Base-by-base conservation (phyloP, 2,329 filamentous ascomycete species). In the Didymella segeticola region DNA sequence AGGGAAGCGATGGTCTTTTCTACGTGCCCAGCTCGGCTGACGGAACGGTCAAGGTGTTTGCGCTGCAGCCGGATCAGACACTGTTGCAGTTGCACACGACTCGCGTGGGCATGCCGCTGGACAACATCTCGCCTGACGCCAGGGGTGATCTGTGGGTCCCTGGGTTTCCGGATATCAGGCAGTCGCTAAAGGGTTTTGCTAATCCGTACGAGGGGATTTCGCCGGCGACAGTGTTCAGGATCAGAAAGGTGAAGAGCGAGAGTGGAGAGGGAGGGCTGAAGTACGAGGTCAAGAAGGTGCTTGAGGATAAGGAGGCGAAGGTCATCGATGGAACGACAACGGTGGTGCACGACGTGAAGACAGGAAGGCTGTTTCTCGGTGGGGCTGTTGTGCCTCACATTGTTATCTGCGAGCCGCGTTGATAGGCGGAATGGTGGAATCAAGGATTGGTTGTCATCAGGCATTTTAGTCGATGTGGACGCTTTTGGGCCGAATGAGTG, bases 1-100 rank as follows among this genome's bases (percentile, higher is more conserved):
- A 45, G 17, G 68, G 66, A 11, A 27, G 43, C 23, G 66, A 70
- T 39, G 61, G 56, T 2, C 58, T 70, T 4, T 64, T 66, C 42
- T 70, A 72, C 39, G 61, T 71, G 0, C 68, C 68, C 22, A 64
- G 62, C 30, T 57, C 47, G n/a, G 56, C 67, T 2, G 63, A 68
- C 34, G 67, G 68, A 5, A 60, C 57, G 0, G 55, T 71, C 26
- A 58, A 62, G 39, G 62, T 70, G 1, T 61, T 66, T 19, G 43
- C 57, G 4, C 39, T 69, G n/a, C 47, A 61, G 20, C 36, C 33
- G 0, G 53, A 64, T 33, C 60, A 61, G 5, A 63, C 55, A 2
- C 49, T 71, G 2, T 47, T 52, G 1, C 50, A 58, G 2, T n/a
- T 70, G 33, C 64, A 70, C 20, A 64, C 46, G 1, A 68, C 70